Conservation (phyloP, 1,284 basidiomycete genomes). For the Ustilago curta region DNA sequence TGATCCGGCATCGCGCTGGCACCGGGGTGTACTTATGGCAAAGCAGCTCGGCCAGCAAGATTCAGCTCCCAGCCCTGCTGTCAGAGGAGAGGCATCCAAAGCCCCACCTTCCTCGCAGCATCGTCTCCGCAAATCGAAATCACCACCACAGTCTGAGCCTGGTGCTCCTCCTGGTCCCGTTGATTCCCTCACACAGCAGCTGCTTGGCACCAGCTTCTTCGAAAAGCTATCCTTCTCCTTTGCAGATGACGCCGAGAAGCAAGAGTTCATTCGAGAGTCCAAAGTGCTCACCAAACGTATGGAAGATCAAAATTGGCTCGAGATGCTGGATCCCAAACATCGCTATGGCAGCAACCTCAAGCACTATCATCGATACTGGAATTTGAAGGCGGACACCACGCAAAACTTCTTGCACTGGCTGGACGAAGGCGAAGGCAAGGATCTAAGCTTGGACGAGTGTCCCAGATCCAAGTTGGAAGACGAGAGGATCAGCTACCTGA, state of each 20-base stretch:
- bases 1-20: slow-evolving; percentile 40
- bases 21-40: slow-evolving; percentile 33
- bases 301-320: slow-evolving; percentile 54
- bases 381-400: slow-evolving; percentile 32
- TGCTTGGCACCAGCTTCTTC: slow-evolving; percentile 34
- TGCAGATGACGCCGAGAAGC: slow-evolving; percentile 32
- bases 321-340: slow-evolving; percentile 53
- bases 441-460: slow-evolving; percentile 77
- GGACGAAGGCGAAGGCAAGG: slow-evolving; percentile 77
- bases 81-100: slow-evolving; percentile 26
- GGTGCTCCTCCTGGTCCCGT: slow-evolving; percentile 6
- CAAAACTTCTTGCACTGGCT: slow-evolving; percentile 73
- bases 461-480: slow-evolving; percentile 77
- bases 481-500: slow-evolving; percentile 71
- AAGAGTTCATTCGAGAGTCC: slow-evolving; percentile 38
- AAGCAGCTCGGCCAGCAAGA: slow-evolving; percentile 38
- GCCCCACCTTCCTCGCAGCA: background rate
- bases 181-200: slow-evolving; percentile 35
- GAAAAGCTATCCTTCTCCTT: slow-evolving; percentile 48
- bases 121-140: slow-evolving; percentile 5
- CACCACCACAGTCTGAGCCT: background rate
- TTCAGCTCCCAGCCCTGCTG: slow-evolving; percentile 28
- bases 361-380: slow-evolving; percentile 54
- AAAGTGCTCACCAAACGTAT: slow-evolving; percentile 42
- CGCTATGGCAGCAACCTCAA: slow-evolving; percentile 60